Percentiles rank a stretch among this genome's conserved stretches.
Evolutionary conservation across 1,284 basidiomycete genomes (phyloP).

Genomic region (Papiliotrema fonsecae): DNA sequence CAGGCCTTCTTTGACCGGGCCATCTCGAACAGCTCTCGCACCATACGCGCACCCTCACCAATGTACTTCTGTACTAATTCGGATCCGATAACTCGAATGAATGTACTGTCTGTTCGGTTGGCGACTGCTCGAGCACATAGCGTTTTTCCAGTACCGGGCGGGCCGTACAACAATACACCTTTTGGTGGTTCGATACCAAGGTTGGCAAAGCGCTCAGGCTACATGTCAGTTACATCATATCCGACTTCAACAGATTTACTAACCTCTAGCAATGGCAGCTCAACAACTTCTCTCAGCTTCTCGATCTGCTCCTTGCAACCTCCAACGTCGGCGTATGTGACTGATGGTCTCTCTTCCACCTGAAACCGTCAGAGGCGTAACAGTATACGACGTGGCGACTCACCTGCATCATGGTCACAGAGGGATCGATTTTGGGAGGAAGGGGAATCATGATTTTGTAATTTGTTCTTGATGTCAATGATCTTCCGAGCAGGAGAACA

Average conservation of each 20-base stretch:
- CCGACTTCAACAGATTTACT: slow-evolving; percentile 29
- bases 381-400: slow-evolving; percentile 53
- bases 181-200: slow-evolving; percentile 99
- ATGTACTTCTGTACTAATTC: slow-evolving; percentile 99
- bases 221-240: slow-evolving; percentile 10
- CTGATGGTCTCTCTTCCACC: slow-evolving; percentile 98
- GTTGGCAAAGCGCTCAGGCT: slow-evolving; percentile 97
- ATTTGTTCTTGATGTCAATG: slow-evolving; percentile 60
- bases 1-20: slow-evolving; percentile 98
- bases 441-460: slow-evolving; percentile 99
- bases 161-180: slow-evolving; percentile 89
- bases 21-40: slow-evolving; percentile 98
- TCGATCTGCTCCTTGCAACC: slow-evolving; percentile 99
- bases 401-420: slow-evolving; percentile 99
- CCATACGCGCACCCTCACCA: slow-evolving; percentile 98
- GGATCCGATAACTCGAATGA: slow-evolving; percentile 93
- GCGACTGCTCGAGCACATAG: slow-evolving; percentile 97
- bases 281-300: slow-evolving; percentile 97
- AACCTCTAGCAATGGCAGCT: slow-evolving; percentile 90
- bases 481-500: neutral
- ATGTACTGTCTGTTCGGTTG: slow-evolving; percentile 97
- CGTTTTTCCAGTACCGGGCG: slow-evolving; percentile 98
- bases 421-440: slow-evolving; percentile 99
- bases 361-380: slow-evolving; percentile 54
- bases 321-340: slow-evolving; percentile 96